These are phyloP conservation scores for Oryza glaberrima DNA, from an alignment of 176 grass and related monocot genomes.

Conservation along the genomic window DNA sequence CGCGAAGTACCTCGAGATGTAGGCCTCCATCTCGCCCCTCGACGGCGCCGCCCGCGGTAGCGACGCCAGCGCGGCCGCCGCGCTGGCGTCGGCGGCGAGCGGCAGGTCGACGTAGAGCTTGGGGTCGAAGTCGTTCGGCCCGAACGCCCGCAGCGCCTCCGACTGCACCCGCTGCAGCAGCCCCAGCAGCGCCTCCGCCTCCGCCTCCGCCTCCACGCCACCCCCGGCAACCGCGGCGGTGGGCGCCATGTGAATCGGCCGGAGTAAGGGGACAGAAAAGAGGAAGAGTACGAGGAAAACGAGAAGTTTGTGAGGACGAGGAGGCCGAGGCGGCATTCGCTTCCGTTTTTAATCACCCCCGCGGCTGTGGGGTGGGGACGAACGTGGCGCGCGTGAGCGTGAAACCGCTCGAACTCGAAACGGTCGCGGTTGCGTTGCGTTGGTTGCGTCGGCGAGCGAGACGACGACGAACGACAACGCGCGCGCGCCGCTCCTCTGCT, in stretches of 20 bases:
- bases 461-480: too few species aligned
- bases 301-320: neutral
- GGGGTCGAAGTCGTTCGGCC: constrained; percentile 68
- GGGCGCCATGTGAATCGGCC: neutral
- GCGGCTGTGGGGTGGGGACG: neutral
- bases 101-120: constrained; percentile 94
- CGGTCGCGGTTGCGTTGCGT: neutral
- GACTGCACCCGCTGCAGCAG: constrained; percentile 86
- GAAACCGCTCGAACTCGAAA: neutral
- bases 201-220: neutral
- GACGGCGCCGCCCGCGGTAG: constrained; percentile 34
- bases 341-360: neutral
- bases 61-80: constrained; percentile 47
- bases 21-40: constrained; percentile 44
- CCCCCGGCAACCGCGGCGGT: neutral
- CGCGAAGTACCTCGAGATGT: constrained; percentile 53
- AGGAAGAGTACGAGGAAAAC: neutral
- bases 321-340: constrained; percentile 26
- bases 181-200: constrained; percentile 44
- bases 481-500: too few species aligned
- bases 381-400: neutral
- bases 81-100: constrained; percentile 50
- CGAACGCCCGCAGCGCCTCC: constrained; percentile 55
- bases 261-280: neutral
- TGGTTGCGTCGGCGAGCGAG: neutral